These are phyloP conservation scores for Coemansia sp. DNA, from an alignment of 192 early-diverging fungal species.

Conservation along the genomic window DNA sequence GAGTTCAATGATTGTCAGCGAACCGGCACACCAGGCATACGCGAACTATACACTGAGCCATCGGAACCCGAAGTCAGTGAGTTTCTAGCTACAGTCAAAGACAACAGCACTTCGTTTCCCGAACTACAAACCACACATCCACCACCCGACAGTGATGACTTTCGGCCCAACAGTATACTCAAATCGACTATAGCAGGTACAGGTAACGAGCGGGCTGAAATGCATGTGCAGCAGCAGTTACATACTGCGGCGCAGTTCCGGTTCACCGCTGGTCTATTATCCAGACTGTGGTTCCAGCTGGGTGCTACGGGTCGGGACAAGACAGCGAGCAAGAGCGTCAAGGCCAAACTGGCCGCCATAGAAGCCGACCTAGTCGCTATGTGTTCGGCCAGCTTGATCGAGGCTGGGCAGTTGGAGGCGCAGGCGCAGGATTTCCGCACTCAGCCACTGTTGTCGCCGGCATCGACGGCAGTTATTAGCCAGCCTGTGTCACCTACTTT, in stretches of 20 bases:
- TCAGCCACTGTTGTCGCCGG: neutral
- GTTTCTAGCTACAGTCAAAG: slow-evolving; percentile 28
- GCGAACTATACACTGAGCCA: slow-evolving; percentile 9
- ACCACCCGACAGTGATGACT: slow-evolving; percentile 28
- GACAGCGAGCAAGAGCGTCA: slow-evolving; percentile 11
- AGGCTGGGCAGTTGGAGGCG: slow-evolving; percentile 49
- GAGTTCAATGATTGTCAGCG: slow-evolving; percentile 32
- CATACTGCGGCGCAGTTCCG: slow-evolving; percentile 46
- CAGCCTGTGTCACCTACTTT: slow-evolving; percentile 4
- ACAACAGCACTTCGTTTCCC: slow-evolving; percentile 44
- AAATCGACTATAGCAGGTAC: slow-evolving; percentile 19
- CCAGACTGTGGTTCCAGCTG: slow-evolving; percentile 37
- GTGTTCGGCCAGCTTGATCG: slow-evolving; percentile 46
- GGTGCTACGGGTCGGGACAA: slow-evolving; percentile 19
- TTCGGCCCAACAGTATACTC: slow-evolving; percentile 30
- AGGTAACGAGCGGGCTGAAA: slow-evolving; percentile 10
- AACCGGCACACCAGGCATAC: slow-evolving; percentile 9
- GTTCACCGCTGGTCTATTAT: slow-evolving; percentile 36
- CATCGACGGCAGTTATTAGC: neutral
- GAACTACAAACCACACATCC: slow-evolving; percentile 48
- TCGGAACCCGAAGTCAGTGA: slow-evolving; percentile 9
- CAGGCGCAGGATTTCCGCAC: slow-evolving; percentile 32
- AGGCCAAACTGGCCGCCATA: slow-evolving; percentile 14
- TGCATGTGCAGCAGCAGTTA: slow-evolving; percentile 42
- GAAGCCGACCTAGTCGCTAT: slow-evolving; percentile 32